Conservation (phyloP, 768 basidiomycete genomes). For the Cystofilobasidium bisporidii region DNA sequence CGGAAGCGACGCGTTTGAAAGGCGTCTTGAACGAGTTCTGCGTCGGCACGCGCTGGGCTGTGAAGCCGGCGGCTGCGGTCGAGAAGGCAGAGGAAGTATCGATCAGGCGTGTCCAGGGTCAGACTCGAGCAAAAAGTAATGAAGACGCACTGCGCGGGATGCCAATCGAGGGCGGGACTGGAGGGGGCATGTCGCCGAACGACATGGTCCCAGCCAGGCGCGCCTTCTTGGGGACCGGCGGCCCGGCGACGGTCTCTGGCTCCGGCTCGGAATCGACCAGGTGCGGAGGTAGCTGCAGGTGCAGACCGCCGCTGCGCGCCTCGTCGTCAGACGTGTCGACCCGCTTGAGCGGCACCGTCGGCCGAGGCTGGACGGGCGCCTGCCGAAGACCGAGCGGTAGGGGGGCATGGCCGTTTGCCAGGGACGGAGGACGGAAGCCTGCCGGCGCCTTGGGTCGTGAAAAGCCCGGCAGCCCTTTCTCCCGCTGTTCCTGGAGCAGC, state of each 20-base stretch:
- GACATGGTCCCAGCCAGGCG: not conserved
- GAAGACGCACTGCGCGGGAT: not conserved
- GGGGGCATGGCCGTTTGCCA: too few relatives aligned
- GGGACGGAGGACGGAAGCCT: not conserved
- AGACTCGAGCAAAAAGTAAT: too few relatives aligned
- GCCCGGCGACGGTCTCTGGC: not conserved
- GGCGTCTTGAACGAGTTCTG: conserved; percentile 12
- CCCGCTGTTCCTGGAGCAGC: not conserved
- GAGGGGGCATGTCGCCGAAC: not conserved
- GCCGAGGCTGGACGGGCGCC: not conserved
- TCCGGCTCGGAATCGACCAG: not conserved
- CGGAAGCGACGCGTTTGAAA: conserved; percentile 6
- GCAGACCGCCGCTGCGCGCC: not conserved
- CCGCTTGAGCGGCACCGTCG: not conserved
- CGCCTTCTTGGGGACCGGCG: not conserved
- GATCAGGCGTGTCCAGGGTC: too few relatives aligned
- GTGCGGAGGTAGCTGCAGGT: not conserved
- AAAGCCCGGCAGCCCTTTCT: not conserved
- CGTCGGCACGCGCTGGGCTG: not conserved
- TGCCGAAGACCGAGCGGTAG: too few relatives aligned
- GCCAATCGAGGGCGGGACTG: not conserved
- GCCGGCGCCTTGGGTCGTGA: not conserved
- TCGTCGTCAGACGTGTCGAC: not conserved
- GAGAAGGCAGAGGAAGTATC: not conserved
- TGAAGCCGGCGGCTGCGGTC: not conserved